Base-by-base conservation (phyloP, 495 filamentous ascomycete genomes). In the Lasiosphaeria miniovina region DNA sequence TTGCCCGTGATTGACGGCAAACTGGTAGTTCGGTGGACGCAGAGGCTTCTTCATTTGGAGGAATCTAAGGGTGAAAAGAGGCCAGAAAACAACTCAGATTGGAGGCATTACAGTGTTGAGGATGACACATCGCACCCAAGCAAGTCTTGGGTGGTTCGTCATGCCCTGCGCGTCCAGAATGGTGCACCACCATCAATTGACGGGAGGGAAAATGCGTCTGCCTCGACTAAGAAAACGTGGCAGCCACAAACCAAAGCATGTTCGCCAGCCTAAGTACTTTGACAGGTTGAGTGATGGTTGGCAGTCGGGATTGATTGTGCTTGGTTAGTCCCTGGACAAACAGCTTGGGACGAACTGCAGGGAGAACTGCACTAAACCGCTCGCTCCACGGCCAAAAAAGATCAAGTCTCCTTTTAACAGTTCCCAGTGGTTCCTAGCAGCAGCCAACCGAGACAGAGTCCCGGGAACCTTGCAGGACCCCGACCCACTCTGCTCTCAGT, bases 401-500 rank as follows among this genome's bases (percentile, higher is more conserved):
- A 3, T 4, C 6, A 46, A 8, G 55, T 64, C 35, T 32, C 46
- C 8, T 45, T 35, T 24, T 70, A 70, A 59, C 68, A 62, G 3
- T 6, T 5, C 15, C 41, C 48, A 60, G 8, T 36, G n/a, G 33
- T 6, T 5, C 15, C 41, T 51, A 60, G 8, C 45, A 24, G 33
- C 34, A 31, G 38, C 14, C 36, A 8, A 45, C 43, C 36, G 49
- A 45, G 40, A 60, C 41, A 24, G 50, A 45, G 35, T 59, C 36
- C 9, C 11, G 45, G 34, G 54, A 33, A 57, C 59, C 31, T 60
- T 38, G 33, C 53, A 61, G 43, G 24, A 2, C 24, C 24, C 0
- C 24, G 24, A 24, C 49, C 62, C 63, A 55, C 59, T 45, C 34
- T 57, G 50, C 57, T 61, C 57, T 65, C 57, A 55, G 15, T 58